A percentile compares a stretch with the other conserved stretches of the same genome.
These are phyloP conservation scores for Solanum chacoense DNA, from an alignment of 305 asterid genomes.

Conservation along the genomic window DNA sequence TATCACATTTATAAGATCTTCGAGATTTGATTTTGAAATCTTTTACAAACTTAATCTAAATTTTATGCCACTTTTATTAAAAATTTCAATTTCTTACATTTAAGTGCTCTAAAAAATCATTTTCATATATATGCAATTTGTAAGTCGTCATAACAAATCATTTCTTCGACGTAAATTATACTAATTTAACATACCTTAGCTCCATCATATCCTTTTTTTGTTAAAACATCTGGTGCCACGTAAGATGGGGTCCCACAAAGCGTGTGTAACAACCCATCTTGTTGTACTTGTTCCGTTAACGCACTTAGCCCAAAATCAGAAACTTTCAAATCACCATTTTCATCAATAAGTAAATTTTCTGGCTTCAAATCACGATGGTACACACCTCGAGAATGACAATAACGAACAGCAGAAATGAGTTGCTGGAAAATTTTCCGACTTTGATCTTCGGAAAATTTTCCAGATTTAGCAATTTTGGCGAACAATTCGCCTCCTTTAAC, in stretches of 20 bases:
- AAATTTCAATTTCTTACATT: not conserved
- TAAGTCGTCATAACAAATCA: not conserved
- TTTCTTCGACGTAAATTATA: not conserved
- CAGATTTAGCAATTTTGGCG: conserved; percentile 37
- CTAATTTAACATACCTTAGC: conserved; percentile 18
- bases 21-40: not conserved
- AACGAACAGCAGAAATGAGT: conserved; percentile 60
- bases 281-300: conserved; percentile 34
- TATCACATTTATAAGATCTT: not conserved
- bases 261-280: conserved; percentile 69
- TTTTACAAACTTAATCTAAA: not conserved
- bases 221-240: conserved; percentile 77
- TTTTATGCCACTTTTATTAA: too few species aligned
- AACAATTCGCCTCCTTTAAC: conserved; percentile 80
- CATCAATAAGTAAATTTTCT: conserved; percentile 67
- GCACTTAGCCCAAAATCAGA: conserved; percentile 92
- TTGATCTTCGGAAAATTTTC: conserved; percentile 53
- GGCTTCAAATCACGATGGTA: conserved; percentile 85
- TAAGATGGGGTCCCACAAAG: conserved; percentile 89
- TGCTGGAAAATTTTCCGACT: conserved; percentile 64
- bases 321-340: conserved; percentile 59
- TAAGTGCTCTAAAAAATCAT: not conserved
- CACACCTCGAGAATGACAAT: conserved; percentile 69
- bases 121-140: not conserved
- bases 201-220: conserved; percentile 69